phyloP scores from a whole-genome alignment of 257 asterid species.

The Plantago ovata region DNA sequence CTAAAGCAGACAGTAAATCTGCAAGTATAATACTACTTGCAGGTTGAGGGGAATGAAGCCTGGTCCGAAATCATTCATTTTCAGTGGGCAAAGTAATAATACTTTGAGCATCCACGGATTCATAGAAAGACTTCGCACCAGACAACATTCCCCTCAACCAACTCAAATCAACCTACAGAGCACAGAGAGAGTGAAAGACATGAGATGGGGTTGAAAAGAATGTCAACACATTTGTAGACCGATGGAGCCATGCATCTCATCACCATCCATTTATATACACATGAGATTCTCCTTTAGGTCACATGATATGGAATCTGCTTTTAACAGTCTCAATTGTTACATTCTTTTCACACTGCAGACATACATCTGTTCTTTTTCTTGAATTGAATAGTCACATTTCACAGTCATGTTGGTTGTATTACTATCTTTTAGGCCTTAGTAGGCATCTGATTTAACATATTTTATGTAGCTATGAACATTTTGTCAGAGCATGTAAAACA shows the following conservation, averaged over 20 bases:
- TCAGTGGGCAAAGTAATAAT: background rate
- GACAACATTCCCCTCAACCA: conserved; percentile 67
- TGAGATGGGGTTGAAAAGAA: background rate
- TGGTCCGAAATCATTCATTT: conserved; percentile 60
- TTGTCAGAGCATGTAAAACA: background rate
- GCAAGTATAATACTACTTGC: background rate
- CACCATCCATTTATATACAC: conserved; percentile 31
- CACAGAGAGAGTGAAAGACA: background rate
- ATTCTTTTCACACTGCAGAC: conserved; percentile 2
- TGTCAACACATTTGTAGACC: background rate
- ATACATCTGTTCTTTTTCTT: background rate
- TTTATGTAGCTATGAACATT: background rate
- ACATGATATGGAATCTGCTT: conserved; percentile 33
- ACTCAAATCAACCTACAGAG: background rate
- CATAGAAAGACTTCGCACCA: conserved; percentile 50
- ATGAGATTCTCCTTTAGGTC: conserved; percentile 30
- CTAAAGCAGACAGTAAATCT: background rate
- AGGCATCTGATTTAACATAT: background rate
- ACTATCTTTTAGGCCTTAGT: background rate
- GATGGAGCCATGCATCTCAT: conserved; percentile 29
- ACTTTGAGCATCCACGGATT: background rate
- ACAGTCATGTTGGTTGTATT: conserved; percentile 1
- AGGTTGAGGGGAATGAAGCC: conserved; percentile 80
- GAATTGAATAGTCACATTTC: background rate
- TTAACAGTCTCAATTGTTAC: background rate